Base-by-base conservation (phyloP, 495 filamentous ascomycete species). In the Trichocladium uniseriatum region DNA sequence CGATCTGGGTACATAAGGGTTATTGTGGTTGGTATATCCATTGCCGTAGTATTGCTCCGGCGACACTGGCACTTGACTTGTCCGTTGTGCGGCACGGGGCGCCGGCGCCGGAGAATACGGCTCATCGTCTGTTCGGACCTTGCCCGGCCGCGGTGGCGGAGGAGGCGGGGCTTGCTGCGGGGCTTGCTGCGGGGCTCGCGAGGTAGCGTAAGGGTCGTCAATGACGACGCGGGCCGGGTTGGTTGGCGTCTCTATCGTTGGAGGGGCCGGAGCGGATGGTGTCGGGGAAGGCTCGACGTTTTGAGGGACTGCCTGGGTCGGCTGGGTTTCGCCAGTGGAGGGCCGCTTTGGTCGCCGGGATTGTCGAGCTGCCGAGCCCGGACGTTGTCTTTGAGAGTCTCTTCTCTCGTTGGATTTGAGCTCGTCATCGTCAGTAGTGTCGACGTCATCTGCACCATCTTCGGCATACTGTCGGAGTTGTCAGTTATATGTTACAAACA, bases 141-240 rank as follows among this genome's bases (percentile, higher is more conserved):
- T 65, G 14, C 57, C 60, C 0, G 62, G 62, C 4, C 62, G 57
- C 2, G 58, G 61, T 0, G 62, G 62, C 5, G 62, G 62, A 6
- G 60, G 55, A 7, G 53, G 58, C 6, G 49, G 54, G 5, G 51
- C 47, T 29, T 54, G 50, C 34, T 46, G 49, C 0, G 55, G 55
- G 0, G 57, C 29, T 49, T 3, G 40, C 8, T 27, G 24, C 8
- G 24, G 24, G 3, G 24, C 3, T 27, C n/a, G n/a, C 11, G 53
- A 40, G 0, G 31, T 39, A 28, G 52, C 49, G 53, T 59, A 58
- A 6, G 18, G 15, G 34, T 48, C 49, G 7, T 54, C 54, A 27
- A 4, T 8, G n/a, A 37, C 2, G 11, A 9, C 3, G 18, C 18
- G 21, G 13, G 40, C 36, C 21, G 48, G 35, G 32, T 19, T 51